Conservation (phyloP, 192 early-diverging fungal genomes). For the Thamnidium elegans region DNA sequence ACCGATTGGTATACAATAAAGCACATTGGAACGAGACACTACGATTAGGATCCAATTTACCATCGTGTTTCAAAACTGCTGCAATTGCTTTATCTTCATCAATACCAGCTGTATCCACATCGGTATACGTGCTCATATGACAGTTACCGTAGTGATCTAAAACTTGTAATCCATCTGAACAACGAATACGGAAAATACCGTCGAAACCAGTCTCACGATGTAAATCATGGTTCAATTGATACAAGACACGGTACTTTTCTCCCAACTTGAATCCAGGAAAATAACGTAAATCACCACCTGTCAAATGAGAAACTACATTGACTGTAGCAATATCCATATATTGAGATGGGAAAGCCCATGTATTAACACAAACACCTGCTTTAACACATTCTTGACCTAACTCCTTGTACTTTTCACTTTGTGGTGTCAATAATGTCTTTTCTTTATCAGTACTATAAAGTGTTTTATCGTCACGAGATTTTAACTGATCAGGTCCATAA, state of each 20-base stretch:
- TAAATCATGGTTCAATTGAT: constrained; percentile 72
- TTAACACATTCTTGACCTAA: constrained; percentile 82
- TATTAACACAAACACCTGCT: constrained; percentile 78
- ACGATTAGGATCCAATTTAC: constrained; percentile 82
- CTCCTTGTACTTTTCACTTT: constrained; percentile 83
- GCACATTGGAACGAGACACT: constrained; percentile 94
- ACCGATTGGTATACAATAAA: constrained; percentile 90
- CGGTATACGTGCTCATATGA: constrained; percentile 90
- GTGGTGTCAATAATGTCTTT: constrained; percentile 77
- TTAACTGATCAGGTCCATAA: constrained; percentile 84
- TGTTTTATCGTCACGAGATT: constrained; percentile 85
- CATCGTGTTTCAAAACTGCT: constrained; percentile 86
- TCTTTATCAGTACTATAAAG: constrained; percentile 95
- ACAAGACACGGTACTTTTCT: constrained; percentile 72
- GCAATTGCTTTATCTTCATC: constrained; percentile 86
- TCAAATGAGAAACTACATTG: constrained; percentile 72
- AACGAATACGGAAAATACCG: constrained; percentile 85
- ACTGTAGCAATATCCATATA: constrained; percentile 91
- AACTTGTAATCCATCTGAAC: constrained; percentile 84
- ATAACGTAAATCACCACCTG: constrained; percentile 81
- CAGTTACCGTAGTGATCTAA: constrained; percentile 93
- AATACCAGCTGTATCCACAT: constrained; percentile 90
- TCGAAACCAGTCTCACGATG: constrained; percentile 84
- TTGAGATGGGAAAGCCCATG: constrained; percentile 85
- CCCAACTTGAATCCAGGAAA: constrained; percentile 79